Conservation (phyloP, 2,329 filamentous ascomycete species). For the Chrysosporium keratinophilum region DNA sequence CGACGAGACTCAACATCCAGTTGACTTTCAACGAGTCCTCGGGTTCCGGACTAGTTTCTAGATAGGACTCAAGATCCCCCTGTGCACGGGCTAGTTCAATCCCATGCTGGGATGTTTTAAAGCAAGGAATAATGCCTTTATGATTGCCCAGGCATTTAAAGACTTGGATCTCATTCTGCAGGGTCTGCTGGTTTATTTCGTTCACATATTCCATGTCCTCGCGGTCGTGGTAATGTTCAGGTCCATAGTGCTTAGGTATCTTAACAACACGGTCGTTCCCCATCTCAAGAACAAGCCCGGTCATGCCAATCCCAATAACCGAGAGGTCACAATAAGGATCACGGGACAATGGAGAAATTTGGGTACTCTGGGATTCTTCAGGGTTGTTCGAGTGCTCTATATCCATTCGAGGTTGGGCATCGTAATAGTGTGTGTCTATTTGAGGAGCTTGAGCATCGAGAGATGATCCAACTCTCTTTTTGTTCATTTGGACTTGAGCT, state of each 20-base stretch:
- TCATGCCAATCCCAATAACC: conserved; percentile 15
- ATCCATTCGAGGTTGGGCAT: conserved; percentile 6
- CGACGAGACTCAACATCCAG: conserved; percentile 16
- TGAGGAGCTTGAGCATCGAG: conserved; percentile 9
- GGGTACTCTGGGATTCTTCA: conserved; percentile 8
- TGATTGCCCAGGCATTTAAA: conserved; percentile 14
- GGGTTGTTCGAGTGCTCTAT: conserved; percentile 9
- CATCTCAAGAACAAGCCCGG: conserved; percentile 15
- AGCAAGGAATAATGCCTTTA: conserved; percentile 16
- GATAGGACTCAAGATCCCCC: conserved; percentile 16
- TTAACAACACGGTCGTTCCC: conserved; percentile 15
- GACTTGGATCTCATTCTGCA: conserved; percentile 15
- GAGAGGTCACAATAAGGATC: conserved; percentile 14
- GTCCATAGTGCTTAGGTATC: conserved; percentile 12
- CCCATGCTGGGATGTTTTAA: conserved; percentile 16
- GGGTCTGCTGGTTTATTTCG: conserved; percentile 14
- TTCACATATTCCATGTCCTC: conserved; percentile 15
- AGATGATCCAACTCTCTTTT: conserved; percentile 7
- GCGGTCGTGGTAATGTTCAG: conserved; percentile 2
- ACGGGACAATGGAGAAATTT: conserved; percentile 9
- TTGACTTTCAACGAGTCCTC: conserved; percentile 14
- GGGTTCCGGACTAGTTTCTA: conserved; percentile 15
- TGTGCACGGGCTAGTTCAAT: conserved; percentile 18
- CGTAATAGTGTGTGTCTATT: conserved; percentile 8
- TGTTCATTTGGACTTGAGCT: conserved; percentile 9